phyloP scores from a whole-genome alignment of 441 rosid genomes.

The Populus hybrid region DNA sequence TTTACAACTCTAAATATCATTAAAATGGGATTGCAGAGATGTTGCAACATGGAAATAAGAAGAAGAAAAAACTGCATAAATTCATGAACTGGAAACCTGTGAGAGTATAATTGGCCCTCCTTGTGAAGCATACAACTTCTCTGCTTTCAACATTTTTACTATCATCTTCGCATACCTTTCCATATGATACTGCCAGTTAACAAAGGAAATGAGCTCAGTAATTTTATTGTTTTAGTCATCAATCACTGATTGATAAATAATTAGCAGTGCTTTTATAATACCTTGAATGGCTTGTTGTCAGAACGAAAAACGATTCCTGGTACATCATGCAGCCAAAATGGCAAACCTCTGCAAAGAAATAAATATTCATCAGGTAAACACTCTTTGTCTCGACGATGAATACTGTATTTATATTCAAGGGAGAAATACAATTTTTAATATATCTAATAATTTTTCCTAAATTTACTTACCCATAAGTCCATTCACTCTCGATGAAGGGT shows the following conservation, averaged over 20 bases:
- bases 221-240: background rate
- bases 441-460: background rate
- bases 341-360: constrained; percentile 57
- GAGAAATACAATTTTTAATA: background rate
- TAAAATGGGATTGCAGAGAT: background rate
- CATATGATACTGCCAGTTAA: constrained; percentile 50
- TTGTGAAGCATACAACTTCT: constrained; percentile 63
- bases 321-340: constrained; percentile 77
- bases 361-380: background rate
- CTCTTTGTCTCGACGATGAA: background rate
- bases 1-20: background rate
- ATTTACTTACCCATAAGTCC: constrained; percentile 69
- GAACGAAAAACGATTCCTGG: constrained; percentile 71
- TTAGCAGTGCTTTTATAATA: background rate
- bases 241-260: background rate
- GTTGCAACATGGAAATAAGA: background rate
- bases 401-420: background rate
- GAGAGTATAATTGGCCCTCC: constrained; percentile 83
- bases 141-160: constrained; percentile 61
- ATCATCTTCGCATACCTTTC: constrained; percentile 46
- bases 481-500: constrained; percentile 72
- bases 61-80: background rate
- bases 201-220: constrained; percentile 9
- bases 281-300: constrained; percentile 79
- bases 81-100: constrained; percentile 42